Evolutionary conservation across 208 protist species (phyloP), one percentile per base, ranked within the genome.

Genomic region (Leishmania amazonensis): DNA sequence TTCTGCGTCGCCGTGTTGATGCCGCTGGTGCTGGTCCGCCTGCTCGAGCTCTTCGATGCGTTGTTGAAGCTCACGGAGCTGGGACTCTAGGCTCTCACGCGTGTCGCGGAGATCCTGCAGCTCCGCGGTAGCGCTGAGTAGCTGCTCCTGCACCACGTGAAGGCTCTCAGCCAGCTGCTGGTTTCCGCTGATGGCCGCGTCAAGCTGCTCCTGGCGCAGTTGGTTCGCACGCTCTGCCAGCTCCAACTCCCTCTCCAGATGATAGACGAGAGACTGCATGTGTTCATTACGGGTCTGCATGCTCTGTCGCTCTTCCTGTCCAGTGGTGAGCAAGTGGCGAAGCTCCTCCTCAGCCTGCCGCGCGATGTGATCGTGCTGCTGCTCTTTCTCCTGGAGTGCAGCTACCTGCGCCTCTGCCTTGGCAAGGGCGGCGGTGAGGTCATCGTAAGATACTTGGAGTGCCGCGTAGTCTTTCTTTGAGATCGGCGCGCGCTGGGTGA

Each of bases 171-270:
- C 76, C 5, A 81, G 57, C 45, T 75, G 60, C 49, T 81, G 57
- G 51, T 77, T 77, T 1, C 60, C 49, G 2, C 11, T 75, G 40
- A 80, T 3, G 15, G 58, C 67, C 21, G 53, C 42, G n/a, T 83
- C 80, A 3, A 89, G 74, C 78, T 89, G 83, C 28, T 83, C 49
- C 65, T 87, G 83, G 5, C 79, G 81, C 45, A 86, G 64, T n/a
- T 74, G 76, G 47, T 79, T 83, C 3, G 82, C 79, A 47, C 57
- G 35, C 2, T 64, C 79, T n/a, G 81, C 80, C 40, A 86, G 79
- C 47, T 84, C 40, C 53, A 84, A 42, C 85, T 88, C 85, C 42
- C 57, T 60, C 24, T 81, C 70, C 38, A 86, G 73, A 64, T 85
- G 74, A 17, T 81, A 19, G 31, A 54, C 75, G n/a, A 86, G 76